A percentile compares a stretch with the other conserved stretches of the same genome.
phyloP scores from a whole-genome alignment of 371 early-diverging fungal species.

The Apophysomyces variabilis region DNA sequence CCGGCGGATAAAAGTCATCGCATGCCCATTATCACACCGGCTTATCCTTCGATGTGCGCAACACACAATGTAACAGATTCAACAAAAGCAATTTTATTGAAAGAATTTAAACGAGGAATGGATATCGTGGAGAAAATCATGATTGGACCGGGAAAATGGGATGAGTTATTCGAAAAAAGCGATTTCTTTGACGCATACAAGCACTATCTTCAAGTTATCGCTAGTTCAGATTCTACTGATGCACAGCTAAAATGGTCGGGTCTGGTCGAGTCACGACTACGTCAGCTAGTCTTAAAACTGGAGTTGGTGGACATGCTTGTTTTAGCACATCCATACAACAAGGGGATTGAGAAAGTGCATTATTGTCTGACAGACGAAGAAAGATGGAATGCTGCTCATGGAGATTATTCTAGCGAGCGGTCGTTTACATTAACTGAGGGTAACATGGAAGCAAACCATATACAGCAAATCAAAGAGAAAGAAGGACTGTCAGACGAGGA shows the following conservation, averaged over 20 bases:
- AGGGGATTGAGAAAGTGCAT: conserved; percentile 78
- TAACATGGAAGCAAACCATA: conserved; percentile 43
- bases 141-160: conserved; percentile 66
- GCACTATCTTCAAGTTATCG: conserved; percentile 92
- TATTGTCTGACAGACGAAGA: conserved; percentile 71
- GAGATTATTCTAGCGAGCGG: conserved; percentile 48
- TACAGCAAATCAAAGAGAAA: conserved; percentile 38
- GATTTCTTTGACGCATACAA: conserved; percentile 93
- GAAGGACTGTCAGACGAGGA: conserved; percentile 35
- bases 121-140: conserved; percentile 78
- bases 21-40: conserved; percentile 99
- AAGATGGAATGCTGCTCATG: conserved; percentile 64
- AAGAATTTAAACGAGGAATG: conserved; percentile 81
- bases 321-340: conserved; percentile 91
- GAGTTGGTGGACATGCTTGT: conserved; percentile 83
- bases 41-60: conserved; percentile 99
- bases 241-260: conserved; percentile 84
- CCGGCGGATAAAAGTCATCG: conserved; percentile 89
- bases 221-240: conserved; percentile 76
- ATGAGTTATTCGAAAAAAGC: conserved; percentile 79
- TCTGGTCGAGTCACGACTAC: conserved; percentile 92
- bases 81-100: conserved; percentile 84
- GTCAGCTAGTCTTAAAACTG: conserved; percentile 88
- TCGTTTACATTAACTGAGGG: conserved; percentile 46
- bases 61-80: conserved; percentile 98